phyloP scores from a whole-genome alignment of 305 asterid genomes.

The Solanum hybrid region DNA sequence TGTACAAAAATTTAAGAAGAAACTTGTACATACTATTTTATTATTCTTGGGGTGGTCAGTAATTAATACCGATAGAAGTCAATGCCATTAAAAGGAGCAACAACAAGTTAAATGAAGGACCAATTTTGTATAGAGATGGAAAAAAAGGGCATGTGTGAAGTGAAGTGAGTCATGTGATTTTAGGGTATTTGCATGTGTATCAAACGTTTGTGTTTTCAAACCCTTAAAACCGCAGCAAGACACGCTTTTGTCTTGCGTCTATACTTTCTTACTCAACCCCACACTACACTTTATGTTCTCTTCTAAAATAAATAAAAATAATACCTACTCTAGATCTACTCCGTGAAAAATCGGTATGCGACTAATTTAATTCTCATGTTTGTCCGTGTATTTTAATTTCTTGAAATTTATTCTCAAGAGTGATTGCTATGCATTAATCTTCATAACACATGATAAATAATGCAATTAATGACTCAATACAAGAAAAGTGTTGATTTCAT shows the following conservation, averaged over 20 bases:
- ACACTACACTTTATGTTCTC: neutral
- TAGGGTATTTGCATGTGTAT: conserved; percentile 16
- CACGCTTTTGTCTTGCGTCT: neutral
- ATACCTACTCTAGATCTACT: neutral
- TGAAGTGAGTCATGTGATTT: conserved; percentile 19
- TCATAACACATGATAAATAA: neutral
- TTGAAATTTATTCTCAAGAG: neutral
- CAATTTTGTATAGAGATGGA: neutral
- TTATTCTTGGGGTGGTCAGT: neutral
- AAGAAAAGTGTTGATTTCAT: no score
- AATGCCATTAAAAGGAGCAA: neutral
- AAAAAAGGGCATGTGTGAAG: neutral
- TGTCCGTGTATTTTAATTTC: neutral
- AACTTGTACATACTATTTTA: neutral
- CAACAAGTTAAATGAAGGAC: neutral
- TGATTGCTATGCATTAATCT: neutral
- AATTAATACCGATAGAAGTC: neutral
- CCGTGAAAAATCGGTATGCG: neutral
- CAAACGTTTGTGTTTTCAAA: neutral
- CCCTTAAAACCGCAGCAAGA: conserved; percentile 13
- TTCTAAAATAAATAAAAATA: neutral
- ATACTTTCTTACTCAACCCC: neutral
- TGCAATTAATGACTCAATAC: no score
- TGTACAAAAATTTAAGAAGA: neutral
- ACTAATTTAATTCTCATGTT: neutral